phyloP scores from a whole-genome alignment of 2,329 filamentous ascomycete genomes.

The Alternaria solani region DNA sequence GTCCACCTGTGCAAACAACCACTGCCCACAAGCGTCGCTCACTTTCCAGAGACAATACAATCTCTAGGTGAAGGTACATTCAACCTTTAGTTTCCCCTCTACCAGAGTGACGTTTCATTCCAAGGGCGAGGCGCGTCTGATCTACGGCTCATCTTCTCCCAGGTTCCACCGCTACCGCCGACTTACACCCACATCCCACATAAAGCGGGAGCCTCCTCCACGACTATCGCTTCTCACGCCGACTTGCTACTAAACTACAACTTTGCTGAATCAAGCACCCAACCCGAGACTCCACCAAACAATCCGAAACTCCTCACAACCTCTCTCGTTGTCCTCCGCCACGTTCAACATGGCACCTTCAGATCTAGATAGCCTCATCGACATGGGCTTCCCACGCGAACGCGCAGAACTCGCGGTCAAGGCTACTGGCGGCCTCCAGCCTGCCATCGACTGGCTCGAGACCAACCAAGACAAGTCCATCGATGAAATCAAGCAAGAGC shows the following conservation, averaged over 20 bases:
- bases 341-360: constrained; percentile 53
- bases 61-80: background rate
- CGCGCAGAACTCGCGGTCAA: constrained; percentile 85
- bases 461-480: constrained; percentile 86
- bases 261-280: background rate
- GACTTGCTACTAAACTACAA: background rate
- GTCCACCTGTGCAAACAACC: constrained; percentile 4
- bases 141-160: constrained; percentile 26
- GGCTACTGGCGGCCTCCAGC: constrained; percentile 81
- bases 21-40: constrained; percentile 3
- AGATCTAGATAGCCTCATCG: constrained; percentile 68
- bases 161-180: constrained; percentile 22
- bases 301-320: constrained; percentile 14
- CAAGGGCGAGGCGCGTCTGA: constrained; percentile 1
- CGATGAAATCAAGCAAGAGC: constrained; percentile 74
- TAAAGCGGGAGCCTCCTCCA: constrained; percentile 5
- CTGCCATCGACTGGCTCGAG: constrained; percentile 93
- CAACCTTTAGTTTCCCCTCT: background rate
- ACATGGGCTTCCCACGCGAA: constrained; percentile 82
- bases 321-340: constrained; percentile 9
- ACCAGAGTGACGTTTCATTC: background rate
- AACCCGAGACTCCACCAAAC: background rate
- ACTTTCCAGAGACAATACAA: background rate
- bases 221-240: constrained; percentile 10
- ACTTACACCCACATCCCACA: constrained; percentile 10